Evolutionary conservation across 2,329 filamentous ascomycete species (phyloP).

Genomic region (Talaromyces piceae): DNA sequence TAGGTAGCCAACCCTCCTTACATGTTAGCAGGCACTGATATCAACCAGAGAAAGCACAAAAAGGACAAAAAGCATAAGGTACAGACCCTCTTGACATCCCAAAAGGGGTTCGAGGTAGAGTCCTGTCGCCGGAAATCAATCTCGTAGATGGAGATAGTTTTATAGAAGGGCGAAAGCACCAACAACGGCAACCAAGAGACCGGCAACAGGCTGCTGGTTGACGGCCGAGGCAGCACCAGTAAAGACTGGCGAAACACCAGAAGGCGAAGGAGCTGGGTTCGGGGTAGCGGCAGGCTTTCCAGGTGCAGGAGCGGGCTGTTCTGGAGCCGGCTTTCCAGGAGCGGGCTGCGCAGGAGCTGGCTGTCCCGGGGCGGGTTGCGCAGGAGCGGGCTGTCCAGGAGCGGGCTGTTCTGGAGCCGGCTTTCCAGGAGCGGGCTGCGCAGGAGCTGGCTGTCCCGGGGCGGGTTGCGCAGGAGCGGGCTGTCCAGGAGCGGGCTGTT

Average conservation of each 20-base stretch:
- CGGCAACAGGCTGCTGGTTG: slow-evolving; percentile 26
- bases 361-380: neutral
- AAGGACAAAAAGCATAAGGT: neutral
- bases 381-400: neutral
- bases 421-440: neutral
- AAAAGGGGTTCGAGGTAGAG: too few relatives aligned
- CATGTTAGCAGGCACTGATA: neutral
- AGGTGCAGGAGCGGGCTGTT: neutral
- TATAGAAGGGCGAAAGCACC: slow-evolving; percentile 34
- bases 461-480: neutral
- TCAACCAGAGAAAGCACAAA: neutral
- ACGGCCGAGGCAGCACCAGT: slow-evolving; percentile 26
- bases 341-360: neutral
- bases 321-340: neutral
- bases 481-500: neutral
- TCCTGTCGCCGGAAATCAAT: neutral
- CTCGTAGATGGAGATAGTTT: slow-evolving; percentile 10
- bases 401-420: neutral
- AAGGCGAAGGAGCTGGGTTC: neutral
- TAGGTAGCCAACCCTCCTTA: neutral
- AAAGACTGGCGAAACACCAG: slow-evolving; percentile 16
- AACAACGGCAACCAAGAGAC: slow-evolving; percentile 30
- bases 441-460: neutral
- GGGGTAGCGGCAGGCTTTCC: neutral
- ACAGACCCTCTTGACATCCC: neutral